Percentiles rank a stretch among this genome's conserved stretches.
Conservation (phyloP, 202 grass and related monocot species). For the Miscanthus sacchariflorus region DNA sequence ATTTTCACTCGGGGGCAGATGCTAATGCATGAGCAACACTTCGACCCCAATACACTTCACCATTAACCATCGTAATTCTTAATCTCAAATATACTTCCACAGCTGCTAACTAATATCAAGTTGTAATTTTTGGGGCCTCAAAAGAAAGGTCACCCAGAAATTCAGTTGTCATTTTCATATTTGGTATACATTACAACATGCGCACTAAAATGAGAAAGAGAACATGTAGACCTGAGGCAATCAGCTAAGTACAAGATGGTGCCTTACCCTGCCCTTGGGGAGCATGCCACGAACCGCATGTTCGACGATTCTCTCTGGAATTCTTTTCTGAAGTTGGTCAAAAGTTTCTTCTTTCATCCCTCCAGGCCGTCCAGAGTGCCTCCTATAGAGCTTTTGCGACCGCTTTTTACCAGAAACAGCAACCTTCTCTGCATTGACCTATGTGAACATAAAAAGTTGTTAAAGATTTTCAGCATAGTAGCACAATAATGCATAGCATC, state of each 20-base stretch:
- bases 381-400: constrained; percentile 90
- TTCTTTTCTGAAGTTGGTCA: constrained; percentile 98
- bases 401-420: constrained; percentile 96
- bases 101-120: constrained; percentile 6
- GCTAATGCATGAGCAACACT: not conserved
- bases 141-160: not conserved
- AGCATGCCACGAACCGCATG: constrained; percentile 99
- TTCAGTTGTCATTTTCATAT: not conserved
- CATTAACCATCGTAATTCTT: constrained; percentile 10
- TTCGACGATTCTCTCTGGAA: constrained; percentile 96
- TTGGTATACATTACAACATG: not conserved
- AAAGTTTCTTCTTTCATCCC: constrained; percentile 97
- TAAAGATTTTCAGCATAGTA: constrained; percentile 32
- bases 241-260: constrained; percentile 36
- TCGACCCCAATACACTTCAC: not conserved
- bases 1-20: not conserved
- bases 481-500: constrained; percentile 3
- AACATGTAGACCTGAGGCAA: constrained; percentile 14
- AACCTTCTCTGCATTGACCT: constrained; percentile 98
- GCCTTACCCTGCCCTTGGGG: constrained; percentile 94
- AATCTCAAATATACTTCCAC: not conserved
- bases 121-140: not conserved
- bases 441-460: constrained; percentile 36
- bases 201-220: not conserved
- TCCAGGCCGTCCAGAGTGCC: constrained; percentile 95